Conservation (phyloP, 257 asterid genomes). For the Solanum sejunctum region DNA sequence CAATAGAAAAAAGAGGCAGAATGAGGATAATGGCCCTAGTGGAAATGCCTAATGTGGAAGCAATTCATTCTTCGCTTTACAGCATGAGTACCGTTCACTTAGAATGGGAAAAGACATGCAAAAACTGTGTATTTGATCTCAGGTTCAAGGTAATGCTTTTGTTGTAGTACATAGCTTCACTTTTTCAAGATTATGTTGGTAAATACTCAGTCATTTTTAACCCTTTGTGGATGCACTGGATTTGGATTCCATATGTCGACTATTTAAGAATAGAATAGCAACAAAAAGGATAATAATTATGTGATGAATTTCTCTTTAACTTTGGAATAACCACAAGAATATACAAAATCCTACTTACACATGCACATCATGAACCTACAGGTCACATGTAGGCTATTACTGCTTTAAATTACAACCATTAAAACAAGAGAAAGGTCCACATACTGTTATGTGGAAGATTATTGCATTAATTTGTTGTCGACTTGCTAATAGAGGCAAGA, state of each 20-base stretch:
- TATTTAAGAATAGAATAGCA: neutral
- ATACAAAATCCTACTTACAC: neutral
- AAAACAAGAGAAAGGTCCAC: neutral
- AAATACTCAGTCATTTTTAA: neutral
- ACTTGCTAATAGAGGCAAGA: neutral
- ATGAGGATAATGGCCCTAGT: neutral
- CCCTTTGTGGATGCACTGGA: neutral
- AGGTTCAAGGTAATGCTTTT: neutral
- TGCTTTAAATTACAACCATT: neutral
- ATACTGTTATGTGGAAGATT: neutral
- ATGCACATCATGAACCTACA: neutral
- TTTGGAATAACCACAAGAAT: neutral
- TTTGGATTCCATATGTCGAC: neutral
- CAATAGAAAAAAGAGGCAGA: neutral
- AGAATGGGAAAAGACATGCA: neutral
- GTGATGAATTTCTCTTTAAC: neutral
- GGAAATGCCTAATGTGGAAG: neutral
- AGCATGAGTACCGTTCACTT: neutral
- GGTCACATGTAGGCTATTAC: neutral
- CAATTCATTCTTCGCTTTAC: neutral
- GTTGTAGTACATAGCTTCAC: neutral
- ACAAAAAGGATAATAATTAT: neutral
- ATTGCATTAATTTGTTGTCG: neutral
- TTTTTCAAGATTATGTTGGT: neutral
- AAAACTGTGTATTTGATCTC: neutral